Base-by-base conservation (phyloP, 2,329 filamentous ascomycete genomes). In the Sphaerulina musiva region DNA sequence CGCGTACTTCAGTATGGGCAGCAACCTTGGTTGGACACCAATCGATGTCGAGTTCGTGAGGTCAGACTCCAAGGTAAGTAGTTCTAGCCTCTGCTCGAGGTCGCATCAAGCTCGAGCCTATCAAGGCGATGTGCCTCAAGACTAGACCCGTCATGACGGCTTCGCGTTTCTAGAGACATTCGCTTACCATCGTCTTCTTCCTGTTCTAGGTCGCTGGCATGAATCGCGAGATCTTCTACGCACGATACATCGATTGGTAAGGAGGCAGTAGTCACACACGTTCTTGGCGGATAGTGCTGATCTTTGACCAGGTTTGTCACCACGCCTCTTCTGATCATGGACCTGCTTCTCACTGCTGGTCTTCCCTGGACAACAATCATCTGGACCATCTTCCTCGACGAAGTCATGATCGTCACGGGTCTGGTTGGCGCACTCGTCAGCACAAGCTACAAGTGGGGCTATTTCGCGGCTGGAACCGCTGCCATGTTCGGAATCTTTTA, bases 301-400 rank as follows among this genome's bases (percentile, higher is more conserved):
- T 20, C 20, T 17, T 26, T 4, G 4, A 8, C 11, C n/a, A 64
- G 64, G 61, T 68, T 74, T 63, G 70, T 83, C 48, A 84, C 81
- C 0, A 83, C 80, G 1, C 81, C 82, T 4, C 69, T 85, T 2
- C 69, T 86, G 9, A 73, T 85, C 0, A 65, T 80, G 44, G 78
- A 82, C 51, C 66, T 86, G 0, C 71, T 85, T 29, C 71, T 86
- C 14, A 82, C 81, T 0, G 80, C 75, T 5, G 82, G 80, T 11
- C 69, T 84, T 44, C 81, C 82, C 12, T 83, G 79, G 69, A 79
- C 81, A 0, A 83, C 79, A 1, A 80, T 85, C n/a, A 62, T 84
- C 36, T 79, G 77, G 61, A 79, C 80, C 0, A 70, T 85, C 6
- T 69, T 85, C 9, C 74, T 83, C 1, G 80, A 84, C 56, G 71